Evolutionary conservation across 2,329 filamentous ascomycete species (phyloP), one percentile per base, ranked within the genome.

Genomic region (Clarireedia homoeocarpa): DNA sequence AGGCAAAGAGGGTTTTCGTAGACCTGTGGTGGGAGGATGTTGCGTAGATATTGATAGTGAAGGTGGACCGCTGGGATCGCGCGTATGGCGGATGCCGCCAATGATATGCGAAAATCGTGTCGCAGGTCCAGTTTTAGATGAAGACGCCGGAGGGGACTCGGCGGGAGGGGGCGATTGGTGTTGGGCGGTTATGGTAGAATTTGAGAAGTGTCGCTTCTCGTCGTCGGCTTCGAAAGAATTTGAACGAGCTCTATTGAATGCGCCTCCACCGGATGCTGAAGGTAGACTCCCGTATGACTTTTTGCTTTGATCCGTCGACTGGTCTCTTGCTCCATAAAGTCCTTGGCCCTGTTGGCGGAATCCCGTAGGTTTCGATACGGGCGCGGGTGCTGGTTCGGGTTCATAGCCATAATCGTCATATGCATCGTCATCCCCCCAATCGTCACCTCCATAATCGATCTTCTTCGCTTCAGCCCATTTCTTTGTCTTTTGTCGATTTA

Each of bases 381-480:
- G 24, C 27, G 24, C 48, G 2, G 48, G 40, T 44, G 68, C 55
- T 20, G 72, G 64, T 12, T 75, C 72, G 50, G 74, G 71, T 26
- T 72, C 46, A 20, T 49, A 50, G 17, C 24, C 46, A 44, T 55
- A 55, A 49, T 75, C 72, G 53, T 83, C 73, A 34, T 84, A 80
- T n/a, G 83, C 80, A 57, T 82, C 80, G 7, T 85, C 81, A 38
- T 86, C 83, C 38, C 90, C 92, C 91, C 92, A 96, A 67, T 96
- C 92, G 66, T 95, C 91, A 61, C 91, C 92, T 66, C 92, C 91
- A 68, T 97, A 97, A 68, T 83, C 88, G 65, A 88, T 85, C 57
- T 83, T 79, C 71, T 91, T 92, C 38, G 92, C 92, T 66, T 95
- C 87, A 39, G 92, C 86, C 92, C 92, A 97, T 80, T 95, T 95